Percentiles rank a stretch among this genome's conserved stretches.
Conservation (phyloP, 192 early-diverging fungal genomes). For the Coemansia sp. region DNA sequence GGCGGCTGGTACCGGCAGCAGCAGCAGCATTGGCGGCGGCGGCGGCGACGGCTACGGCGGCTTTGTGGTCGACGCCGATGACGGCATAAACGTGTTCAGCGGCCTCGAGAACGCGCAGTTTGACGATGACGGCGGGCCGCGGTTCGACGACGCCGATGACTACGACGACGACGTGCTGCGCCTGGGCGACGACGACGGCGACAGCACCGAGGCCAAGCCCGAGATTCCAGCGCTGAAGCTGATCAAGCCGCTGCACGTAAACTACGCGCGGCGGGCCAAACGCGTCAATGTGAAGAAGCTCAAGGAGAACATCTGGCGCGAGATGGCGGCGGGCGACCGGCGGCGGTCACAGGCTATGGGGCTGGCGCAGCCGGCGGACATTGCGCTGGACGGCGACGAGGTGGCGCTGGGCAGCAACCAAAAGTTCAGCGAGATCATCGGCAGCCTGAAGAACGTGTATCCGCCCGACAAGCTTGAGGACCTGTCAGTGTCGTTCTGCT, state of each 20-base stretch:
- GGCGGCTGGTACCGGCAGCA: neutral
- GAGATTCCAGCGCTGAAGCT: constrained; percentile 58
- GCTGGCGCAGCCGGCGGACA: constrained; percentile 6
- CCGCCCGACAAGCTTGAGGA: constrained; percentile 74
- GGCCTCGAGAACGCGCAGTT: constrained; percentile 4
- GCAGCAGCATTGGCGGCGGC: constrained; percentile 2
- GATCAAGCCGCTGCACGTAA: constrained; percentile 65
- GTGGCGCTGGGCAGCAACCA: constrained; percentile 55
- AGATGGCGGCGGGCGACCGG: constrained; percentile 46
- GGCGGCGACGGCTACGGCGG: constrained; percentile 29
- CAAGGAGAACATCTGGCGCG: constrained; percentile 96
- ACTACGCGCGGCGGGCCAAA: constrained; percentile 86
- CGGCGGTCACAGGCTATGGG: constrained; percentile 11
- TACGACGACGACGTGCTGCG: constrained; percentile 27
- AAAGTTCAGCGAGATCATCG: constrained; percentile 71
- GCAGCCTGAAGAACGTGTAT: constrained; percentile 70
- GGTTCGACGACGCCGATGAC: constrained; percentile 43
- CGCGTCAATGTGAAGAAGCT: constrained; percentile 90
- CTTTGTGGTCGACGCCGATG: constrained; percentile 42
- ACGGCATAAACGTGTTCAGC: constrained; percentile 27
- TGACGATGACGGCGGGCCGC: constrained; percentile 14
- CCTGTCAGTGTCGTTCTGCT: constrained; percentile 95
- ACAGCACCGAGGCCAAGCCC: constrained; percentile 14
- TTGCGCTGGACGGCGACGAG: constrained; percentile 8
- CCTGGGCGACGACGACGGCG: constrained; percentile 1